phyloP scores from a whole-genome alignment of 805 yeast genomes.

The Metschnikowia shivogae region DNA sequence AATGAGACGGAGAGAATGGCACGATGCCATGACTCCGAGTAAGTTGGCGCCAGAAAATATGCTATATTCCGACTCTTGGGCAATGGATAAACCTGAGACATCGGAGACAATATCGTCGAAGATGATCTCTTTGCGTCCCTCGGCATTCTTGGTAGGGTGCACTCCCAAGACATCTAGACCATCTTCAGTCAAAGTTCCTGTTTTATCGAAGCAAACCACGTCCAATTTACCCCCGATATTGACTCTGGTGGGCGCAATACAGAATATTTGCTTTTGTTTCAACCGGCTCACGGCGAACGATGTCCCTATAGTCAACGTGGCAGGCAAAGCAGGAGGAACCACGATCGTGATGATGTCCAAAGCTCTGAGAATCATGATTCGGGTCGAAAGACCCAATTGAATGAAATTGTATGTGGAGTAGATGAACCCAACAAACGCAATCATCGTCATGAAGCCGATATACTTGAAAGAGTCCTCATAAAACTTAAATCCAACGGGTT shows the following conservation, averaged over 20 bases:
- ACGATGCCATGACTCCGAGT: slow-evolving; percentile 57
- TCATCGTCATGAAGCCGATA: slow-evolving; percentile 87
- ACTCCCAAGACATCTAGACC: slow-evolving; percentile 81
- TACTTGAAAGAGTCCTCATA: slow-evolving; percentile 93
- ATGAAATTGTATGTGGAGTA: slow-evolving; percentile 82
- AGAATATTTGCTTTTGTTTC: slow-evolving; percentile 62
- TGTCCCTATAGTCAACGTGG: slow-evolving; percentile 94
- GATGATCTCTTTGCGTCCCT: slow-evolving; percentile 36
- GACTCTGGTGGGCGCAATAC: slow-evolving; percentile 91
- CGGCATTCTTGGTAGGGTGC: slow-evolving; percentile 40
- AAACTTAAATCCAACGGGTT: slow-evolving; percentile 88
- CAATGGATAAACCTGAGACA: slow-evolving; percentile 8
- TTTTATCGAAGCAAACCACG: slow-evolving; percentile 88
- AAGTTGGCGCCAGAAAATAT: slow-evolving; percentile 12
- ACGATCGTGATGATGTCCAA: slow-evolving; percentile 93
- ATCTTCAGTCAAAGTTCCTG: slow-evolving; percentile 96
- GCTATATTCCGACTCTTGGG: slow-evolving; percentile 1
- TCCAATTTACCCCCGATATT: slow-evolving; percentile 96
- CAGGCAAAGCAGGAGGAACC: slow-evolving; percentile 98
- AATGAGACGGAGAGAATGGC: slow-evolving; percentile 81
- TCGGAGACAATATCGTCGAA: slow-evolving; percentile 27
- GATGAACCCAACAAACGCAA: slow-evolving; percentile 81
- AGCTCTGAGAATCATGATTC: slow-evolving; percentile 78
- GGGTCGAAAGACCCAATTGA: slow-evolving; percentile 63
- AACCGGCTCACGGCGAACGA: slow-evolving; percentile 83